phyloP scores from a whole-genome alignment of 768 basidiomycete species.

The Suillus luteus region DNA sequence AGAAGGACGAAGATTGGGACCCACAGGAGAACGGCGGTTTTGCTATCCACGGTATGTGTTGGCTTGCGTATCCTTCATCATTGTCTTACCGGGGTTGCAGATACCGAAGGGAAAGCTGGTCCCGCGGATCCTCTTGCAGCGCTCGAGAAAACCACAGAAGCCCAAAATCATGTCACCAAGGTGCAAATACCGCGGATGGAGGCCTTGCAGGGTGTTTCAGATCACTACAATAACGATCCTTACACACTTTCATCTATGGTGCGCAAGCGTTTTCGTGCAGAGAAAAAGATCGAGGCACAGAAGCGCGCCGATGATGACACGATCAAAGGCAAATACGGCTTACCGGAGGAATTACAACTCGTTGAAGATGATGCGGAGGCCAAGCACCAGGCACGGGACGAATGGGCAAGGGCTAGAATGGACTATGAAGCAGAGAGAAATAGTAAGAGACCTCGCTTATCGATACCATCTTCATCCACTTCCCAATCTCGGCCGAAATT shows the following conservation, averaged over 20 bases:
- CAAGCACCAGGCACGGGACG: slow-evolving; percentile 59
- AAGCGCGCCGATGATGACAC: slow-evolving; percentile 70
- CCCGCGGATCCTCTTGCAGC: slow-evolving; percentile 84
- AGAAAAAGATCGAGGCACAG: slow-evolving; percentile 77
- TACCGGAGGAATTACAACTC: slow-evolving; percentile 69
- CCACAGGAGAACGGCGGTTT: slow-evolving; percentile 95
- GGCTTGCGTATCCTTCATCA: not conserved
- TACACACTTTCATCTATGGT: slow-evolving; percentile 75
- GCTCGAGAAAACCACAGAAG: slow-evolving; percentile 85
- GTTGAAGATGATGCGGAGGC: slow-evolving; percentile 65
- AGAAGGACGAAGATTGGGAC: slow-evolving; percentile 96
- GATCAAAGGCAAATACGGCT: slow-evolving; percentile 73
- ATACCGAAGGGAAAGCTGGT: slow-evolving; percentile 64
- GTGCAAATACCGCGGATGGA: slow-evolving; percentile 82
- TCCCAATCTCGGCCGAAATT: slow-evolving; percentile 21
- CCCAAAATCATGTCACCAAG: slow-evolving; percentile 69
- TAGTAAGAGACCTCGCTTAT: slow-evolving; percentile 51
- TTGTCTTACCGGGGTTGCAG: slow-evolving; percentile 36
- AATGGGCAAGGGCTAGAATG: slow-evolving; percentile 58
- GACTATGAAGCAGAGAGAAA: slow-evolving; percentile 46
- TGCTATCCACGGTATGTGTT: slow-evolving; percentile 73
- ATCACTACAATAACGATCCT: slow-evolving; percentile 83
- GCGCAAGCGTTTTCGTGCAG: slow-evolving; percentile 81
- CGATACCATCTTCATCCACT: slow-evolving; percentile 28
- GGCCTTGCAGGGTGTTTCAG: slow-evolving; percentile 73